Evolutionary conservation across 1,139 yeast species (phyloP).

Genomic region (Eremothecium sinecaudum): DNA sequence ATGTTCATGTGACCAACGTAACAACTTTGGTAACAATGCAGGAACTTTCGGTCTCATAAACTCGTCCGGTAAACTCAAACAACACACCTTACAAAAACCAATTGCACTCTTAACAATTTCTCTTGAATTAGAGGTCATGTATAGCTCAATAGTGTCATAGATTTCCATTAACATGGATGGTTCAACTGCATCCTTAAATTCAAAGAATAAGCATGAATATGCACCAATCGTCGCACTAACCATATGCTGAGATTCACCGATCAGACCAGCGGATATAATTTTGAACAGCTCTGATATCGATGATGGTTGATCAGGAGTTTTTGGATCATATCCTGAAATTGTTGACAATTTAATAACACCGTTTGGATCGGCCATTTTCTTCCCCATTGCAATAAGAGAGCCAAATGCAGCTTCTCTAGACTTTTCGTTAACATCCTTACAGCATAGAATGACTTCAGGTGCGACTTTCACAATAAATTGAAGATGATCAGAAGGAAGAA

Average conservation of each 20-base stretch:
- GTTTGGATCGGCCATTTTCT: conserved; percentile 47
- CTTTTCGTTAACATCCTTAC: conserved; percentile 91
- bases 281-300: conserved; percentile 75
- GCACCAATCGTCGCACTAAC: conserved; percentile 93
- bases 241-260: conserved; percentile 91
- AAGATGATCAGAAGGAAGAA: conserved; percentile 54
- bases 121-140: conserved; percentile 80
- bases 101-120: conserved; percentile 92
- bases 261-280: conserved; percentile 93
- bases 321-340: conserved; percentile 60
- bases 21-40: conserved; percentile 56
- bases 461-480: conserved; percentile 72
- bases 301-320: conserved; percentile 49
- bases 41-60: conserved; percentile 58
- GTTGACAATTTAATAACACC: conserved; percentile 59
- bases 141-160: conserved; percentile 80
- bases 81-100: conserved; percentile 90
- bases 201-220: conserved; percentile 75
- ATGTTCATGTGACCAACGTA: conserved; percentile 94
- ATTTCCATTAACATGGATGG: conserved; percentile 57
- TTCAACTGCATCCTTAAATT: conserved; percentile 60
- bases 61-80: conserved; percentile 75
- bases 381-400: conserved; percentile 72
- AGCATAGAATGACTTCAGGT: conserved; percentile 81
- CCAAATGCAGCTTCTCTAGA: conserved; percentile 77